Conservation (phyloP, 1,284 basidiomycete species). For the Ustilago sp. region DNA sequence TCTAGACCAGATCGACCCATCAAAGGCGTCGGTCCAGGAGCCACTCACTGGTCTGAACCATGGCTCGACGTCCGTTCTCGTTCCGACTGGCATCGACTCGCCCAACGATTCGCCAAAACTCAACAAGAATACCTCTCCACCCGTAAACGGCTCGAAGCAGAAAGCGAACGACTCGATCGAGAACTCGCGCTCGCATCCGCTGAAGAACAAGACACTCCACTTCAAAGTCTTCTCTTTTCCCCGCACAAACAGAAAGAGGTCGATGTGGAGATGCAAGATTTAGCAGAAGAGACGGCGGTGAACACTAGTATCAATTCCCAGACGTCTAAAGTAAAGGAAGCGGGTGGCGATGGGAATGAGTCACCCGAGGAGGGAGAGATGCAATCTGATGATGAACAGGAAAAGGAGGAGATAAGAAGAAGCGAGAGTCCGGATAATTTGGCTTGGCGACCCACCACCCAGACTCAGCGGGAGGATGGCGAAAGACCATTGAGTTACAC, state of each 20-base stretch:
- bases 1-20: conserved; percentile 18
- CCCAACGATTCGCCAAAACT: conserved; percentile 44
- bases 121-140: conserved; percentile 37
- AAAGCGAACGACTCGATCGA: conserved; percentile 30
- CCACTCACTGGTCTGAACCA: conserved; percentile 50
- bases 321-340: neutral
- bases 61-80: conserved; percentile 48
- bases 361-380: conserved; percentile 53
- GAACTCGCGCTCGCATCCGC: conserved; percentile 27
- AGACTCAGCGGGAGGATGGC: neutral
- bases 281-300: conserved; percentile 26
- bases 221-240: conserved; percentile 34
- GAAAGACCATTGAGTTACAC: conserved; percentile 38
- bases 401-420: neutral
- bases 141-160: conserved; percentile 29
- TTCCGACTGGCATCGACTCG: conserved; percentile 47
- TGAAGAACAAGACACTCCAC: conserved; percentile 29
- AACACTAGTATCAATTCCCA: conserved; percentile 30
- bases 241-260: conserved; percentile 14
- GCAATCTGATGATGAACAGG: conserved; percentile 31
- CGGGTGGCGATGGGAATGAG: conserved; percentile 29
- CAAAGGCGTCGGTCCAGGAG: conserved; percentile 47
- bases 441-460: conserved; percentile 23
- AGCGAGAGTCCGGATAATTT: conserved; percentile 41
- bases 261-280: conserved; percentile 8